Percentiles rank a stretch among this genome's conserved stretches.
These are phyloP conservation scores for Trichoderma brevicompactum DNA, from an alignment of 2,329 filamentous ascomycete species.

Conservation along the genomic window DNA sequence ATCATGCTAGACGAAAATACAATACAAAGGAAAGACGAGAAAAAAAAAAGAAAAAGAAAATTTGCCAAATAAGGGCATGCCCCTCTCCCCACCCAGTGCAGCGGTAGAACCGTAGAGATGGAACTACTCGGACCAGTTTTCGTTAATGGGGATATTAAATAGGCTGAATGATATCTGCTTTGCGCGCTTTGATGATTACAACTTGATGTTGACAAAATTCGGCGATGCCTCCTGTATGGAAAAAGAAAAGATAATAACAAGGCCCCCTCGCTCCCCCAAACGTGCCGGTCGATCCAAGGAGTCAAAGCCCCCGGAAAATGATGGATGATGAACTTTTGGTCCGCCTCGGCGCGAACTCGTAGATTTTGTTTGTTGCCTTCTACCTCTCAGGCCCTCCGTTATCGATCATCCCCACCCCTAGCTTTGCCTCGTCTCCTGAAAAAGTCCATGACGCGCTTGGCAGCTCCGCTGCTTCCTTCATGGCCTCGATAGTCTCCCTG, in stretches of 20 bases:
- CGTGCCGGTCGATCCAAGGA: conserved; percentile 8
- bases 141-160: conserved; percentile 18
- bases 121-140: conserved; percentile 13
- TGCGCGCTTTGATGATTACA: conserved; percentile 30
- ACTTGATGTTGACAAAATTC: conserved; percentile 24
- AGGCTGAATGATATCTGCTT: conserved; percentile 29
- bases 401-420: conserved; percentile 62
- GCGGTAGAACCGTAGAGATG: not conserved
- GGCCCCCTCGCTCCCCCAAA: conserved; percentile 2
- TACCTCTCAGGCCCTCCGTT: conserved; percentile 12
- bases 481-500: conserved; percentile 68
- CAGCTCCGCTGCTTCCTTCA: conserved; percentile 82
- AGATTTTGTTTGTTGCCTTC: not conserved
- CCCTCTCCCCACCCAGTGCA: conserved; percentile 16
- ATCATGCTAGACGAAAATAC: conserved; percentile 30
- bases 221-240: conserved; percentile 15
- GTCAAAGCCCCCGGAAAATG: not conserved
- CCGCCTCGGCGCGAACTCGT: not conserved
- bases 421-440: conserved; percentile 86
- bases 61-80: conserved; percentile 26
- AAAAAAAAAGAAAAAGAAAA: conserved; percentile 26
- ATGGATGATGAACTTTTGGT: not conserved
- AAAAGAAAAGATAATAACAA: conserved; percentile 17
- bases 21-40: conserved; percentile 26
- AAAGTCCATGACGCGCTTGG: conserved; percentile 96